Evolutionary conservation across 306 rosid species (phyloP).

Genomic region (Lathyrus aphaca): DNA sequence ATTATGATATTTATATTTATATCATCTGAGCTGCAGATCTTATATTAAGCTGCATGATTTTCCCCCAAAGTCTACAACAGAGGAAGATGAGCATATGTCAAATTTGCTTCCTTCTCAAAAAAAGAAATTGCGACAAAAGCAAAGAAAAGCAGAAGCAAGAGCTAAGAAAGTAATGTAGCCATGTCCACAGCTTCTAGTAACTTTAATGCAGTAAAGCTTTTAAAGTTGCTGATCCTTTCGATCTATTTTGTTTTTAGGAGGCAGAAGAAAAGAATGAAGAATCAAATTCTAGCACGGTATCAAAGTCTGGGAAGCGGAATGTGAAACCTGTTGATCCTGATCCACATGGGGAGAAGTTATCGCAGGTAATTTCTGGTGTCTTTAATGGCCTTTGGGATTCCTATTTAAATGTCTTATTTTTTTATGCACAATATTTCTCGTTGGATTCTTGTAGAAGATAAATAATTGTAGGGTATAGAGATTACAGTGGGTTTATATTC

Average conservation of each 20-base stretch:
- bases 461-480: neutral
- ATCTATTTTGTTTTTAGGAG: constrained; percentile 63
- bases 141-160: constrained; percentile 92
- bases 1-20: constrained; percentile 36
- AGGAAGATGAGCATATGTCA: constrained; percentile 80
- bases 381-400: constrained; percentile 30
- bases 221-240: constrained; percentile 31
- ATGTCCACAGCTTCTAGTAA: constrained; percentile 34
- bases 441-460: constrained; percentile 24
- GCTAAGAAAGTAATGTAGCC: constrained; percentile 77
- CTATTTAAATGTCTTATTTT: constrained; percentile 17
- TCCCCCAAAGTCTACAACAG: constrained; percentile 76
- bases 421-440: constrained; percentile 7
- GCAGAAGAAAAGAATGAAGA: constrained; percentile 92
- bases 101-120: constrained; percentile 93
- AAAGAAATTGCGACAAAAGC: constrained; percentile 95
- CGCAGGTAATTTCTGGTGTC: constrained; percentile 65
- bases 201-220: constrained; percentile 23
- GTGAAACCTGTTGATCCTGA: constrained; percentile 91
- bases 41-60: constrained; percentile 85
- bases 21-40: constrained; percentile 64
- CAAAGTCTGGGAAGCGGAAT: constrained; percentile 86
- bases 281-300: constrained; percentile 54
- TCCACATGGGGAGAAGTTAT: constrained; percentile 87
- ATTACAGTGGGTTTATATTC: neutral